Evolutionary conservation across 805 yeast species (phyloP).

Genomic region (Sporopachydermia lactativora): DNA sequence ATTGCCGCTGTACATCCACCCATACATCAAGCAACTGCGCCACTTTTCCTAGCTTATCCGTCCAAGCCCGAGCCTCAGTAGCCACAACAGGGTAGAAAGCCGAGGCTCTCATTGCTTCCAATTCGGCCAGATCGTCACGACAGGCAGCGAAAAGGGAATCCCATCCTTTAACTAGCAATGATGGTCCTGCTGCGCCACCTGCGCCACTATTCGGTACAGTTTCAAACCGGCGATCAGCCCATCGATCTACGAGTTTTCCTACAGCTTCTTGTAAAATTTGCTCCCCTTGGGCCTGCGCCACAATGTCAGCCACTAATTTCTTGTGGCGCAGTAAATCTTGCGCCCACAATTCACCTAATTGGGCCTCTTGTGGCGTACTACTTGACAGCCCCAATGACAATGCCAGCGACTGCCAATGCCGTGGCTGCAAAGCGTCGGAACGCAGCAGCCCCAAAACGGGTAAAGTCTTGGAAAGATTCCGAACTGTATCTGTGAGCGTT

Average conservation of each 20-base stretch:
- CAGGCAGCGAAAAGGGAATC: conserved; percentile 42
- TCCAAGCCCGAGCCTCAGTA: conserved; percentile 39
- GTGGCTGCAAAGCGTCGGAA: conserved; percentile 39
- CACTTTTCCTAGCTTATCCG: conserved; percentile 36
- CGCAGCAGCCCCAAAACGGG: conserved; percentile 32
- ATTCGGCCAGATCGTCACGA: conserved; percentile 43
- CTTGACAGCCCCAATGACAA: conserved; percentile 26
- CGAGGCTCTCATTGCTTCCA: conserved; percentile 61
- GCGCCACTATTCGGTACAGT: conserved; percentile 33
- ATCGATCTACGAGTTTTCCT: conserved; percentile 31
- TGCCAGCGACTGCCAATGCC: conserved; percentile 76
- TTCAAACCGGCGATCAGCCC: conserved; percentile 46
- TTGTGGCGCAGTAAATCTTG: conserved; percentile 36
- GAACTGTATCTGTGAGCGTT: conserved; percentile 33
- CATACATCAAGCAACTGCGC: conserved; percentile 46
- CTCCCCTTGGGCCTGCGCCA: conserved; percentile 63
- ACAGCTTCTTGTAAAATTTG: conserved; percentile 46
- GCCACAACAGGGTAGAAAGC: conserved; percentile 47
- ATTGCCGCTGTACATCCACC: conserved; percentile 79
- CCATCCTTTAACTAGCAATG: conserved; percentile 42
- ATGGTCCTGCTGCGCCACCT: conserved; percentile 43
- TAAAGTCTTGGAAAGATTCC: conserved; percentile 24
- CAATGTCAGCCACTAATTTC: conserved; percentile 28
- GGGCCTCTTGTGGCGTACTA: conserved; percentile 10
- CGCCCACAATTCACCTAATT: conserved; percentile 47